Base-by-base conservation (phyloP, 2,329 filamentous ascomycete genomes). In the Fusarium sp. region DNA sequence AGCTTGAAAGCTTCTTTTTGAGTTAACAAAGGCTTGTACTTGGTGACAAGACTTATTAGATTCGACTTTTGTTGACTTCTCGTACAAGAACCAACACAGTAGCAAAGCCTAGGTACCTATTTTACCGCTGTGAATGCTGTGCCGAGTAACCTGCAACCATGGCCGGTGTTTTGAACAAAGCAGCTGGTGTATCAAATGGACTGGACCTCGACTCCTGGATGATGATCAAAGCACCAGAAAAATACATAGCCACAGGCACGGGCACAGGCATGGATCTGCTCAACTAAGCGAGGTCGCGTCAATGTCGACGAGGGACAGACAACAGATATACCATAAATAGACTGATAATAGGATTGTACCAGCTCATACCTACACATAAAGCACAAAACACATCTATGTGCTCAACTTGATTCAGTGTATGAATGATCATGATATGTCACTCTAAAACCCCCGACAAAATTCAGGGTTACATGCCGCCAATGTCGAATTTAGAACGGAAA, bases 1-100 rank as follows among this genome's bases (percentile, higher is more conserved):
- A 47, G 47, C 50, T 64, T 48, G 52, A 60, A 58, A 45, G 60
- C 67, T 75, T 62, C 68, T 62, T 74, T 64, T 48, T 57, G 44
- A 47, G 42, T 58, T 36, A 24, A 39, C 38, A 59, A 66, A 54
- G 51, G 38, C 8, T 62, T 58, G n/a, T 44, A 2, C 26, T 48
- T 30, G 32, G 24, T 38, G 42, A 51, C 47, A 65, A 66, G 50
- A 32, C 58, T 66, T 51, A 30, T 66, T 39, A 28, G 24, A 32
- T 66, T 66, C 38, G 24, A 17, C 48, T 24, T 55, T 59, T 59
- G 22, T 39, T 47, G 41, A 39, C 36, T 63, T 63, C 38, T 51
- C 24, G 17, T 30, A 36, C 30, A 42, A 48, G 34, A 44, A 51
- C 22, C 34, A 28, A 17, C 22, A 22, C 17, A 58, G 59, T 28